Conservation (phyloP, 2,329 filamentous ascomycete species). For the Cladosporium colombiae region DNA sequence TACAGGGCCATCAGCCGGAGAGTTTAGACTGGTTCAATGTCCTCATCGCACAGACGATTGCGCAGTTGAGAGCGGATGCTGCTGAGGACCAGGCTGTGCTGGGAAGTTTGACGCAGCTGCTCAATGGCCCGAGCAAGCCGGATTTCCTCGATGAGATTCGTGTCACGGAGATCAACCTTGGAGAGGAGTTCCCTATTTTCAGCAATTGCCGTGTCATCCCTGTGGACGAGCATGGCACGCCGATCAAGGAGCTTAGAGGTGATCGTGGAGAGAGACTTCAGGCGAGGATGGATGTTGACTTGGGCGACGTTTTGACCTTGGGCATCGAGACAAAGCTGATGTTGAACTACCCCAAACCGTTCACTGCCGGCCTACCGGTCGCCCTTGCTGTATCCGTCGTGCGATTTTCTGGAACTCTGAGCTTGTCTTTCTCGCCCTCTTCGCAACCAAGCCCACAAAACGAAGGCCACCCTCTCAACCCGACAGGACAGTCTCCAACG, state of each 20-base stretch:
- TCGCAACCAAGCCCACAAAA: constrained; percentile 37
- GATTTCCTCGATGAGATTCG: constrained; percentile 92
- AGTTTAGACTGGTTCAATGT: constrained; percentile 99
- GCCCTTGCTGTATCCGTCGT: constrained; percentile 89
- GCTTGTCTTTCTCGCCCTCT: constrained; percentile 86
- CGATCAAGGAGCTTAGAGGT: constrained; percentile 47
- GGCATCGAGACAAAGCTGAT: constrained; percentile 92
- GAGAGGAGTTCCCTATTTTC: constrained; percentile 97
- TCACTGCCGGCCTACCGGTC: constrained; percentile 86
- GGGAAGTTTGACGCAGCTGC: constrained; percentile 75
- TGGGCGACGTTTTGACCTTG: constrained; percentile 93
- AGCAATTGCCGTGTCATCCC: constrained; percentile 97
- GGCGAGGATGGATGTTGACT: constrained; percentile 93
- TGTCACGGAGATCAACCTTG: constrained; percentile 89
- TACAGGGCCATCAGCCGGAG: constrained; percentile 92
- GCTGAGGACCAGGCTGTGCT: constrained; percentile 90
- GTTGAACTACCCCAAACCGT: constrained; percentile 89
- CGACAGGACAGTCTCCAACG: constrained; percentile 57
- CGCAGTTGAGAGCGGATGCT: constrained; percentile 89
- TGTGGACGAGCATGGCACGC: constrained; percentile 73
- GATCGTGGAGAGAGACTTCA: constrained; percentile 73
- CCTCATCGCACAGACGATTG: constrained; percentile 91
- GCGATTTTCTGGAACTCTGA: constrained; percentile 90
- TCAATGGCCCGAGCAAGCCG: constrained; percentile 83
- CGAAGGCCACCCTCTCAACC: constrained; percentile 37